Base-by-base conservation (phyloP, 2,329 filamentous ascomycete genomes). In the Dryadomyces quercivorus region DNA sequence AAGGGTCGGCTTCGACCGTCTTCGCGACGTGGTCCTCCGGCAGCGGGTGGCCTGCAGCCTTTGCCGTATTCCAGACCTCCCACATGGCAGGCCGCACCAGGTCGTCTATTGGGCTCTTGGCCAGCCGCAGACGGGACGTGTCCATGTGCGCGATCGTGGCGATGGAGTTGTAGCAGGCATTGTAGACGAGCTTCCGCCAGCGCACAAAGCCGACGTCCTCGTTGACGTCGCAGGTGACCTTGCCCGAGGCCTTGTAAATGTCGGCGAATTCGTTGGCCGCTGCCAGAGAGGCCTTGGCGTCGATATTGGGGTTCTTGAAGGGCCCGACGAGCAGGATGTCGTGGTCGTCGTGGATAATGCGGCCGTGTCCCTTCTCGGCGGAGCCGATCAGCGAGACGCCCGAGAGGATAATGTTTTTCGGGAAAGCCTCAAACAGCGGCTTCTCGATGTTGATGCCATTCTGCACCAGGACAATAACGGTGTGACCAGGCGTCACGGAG, bases 201-300 rank as follows among this genome's bases (percentile, higher is more conserved):
- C 55, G 55, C 9, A 34, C 20, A 42, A 53, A 55, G 31, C 18
- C 38, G 13, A 57, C 55, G n/a, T 45, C 43, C 18, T 45, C 43
- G 45, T 57, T 46, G 6, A 21, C 38, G 15, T 57, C 82, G 60
- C 83, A 92, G 58, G 81, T 78, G 1, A 81, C 85, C 0, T 85
- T 86, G 63, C 87, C 87, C 0, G 88, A 88, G 38, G 73, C 84
- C 0, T 86, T 90, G 64, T 93, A 94, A 44, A 55, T 51, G 18
- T 43, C 55, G 44, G 47, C 52, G 36, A 52, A 53, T 16, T 7
- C 20, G 5, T 42, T 3, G 10, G 49, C 34, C 2, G 49, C 49
- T 4, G 34, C 49, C 34, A 16, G 12, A 15, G 49, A 20, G 12
- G n/a, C 34, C 16, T 36, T 34, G 16, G 34, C 34, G 3, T 15